Evolutionary conservation across 768 basidiomycete species (phyloP).

Genomic region (Termitomyces sp.): DNA sequence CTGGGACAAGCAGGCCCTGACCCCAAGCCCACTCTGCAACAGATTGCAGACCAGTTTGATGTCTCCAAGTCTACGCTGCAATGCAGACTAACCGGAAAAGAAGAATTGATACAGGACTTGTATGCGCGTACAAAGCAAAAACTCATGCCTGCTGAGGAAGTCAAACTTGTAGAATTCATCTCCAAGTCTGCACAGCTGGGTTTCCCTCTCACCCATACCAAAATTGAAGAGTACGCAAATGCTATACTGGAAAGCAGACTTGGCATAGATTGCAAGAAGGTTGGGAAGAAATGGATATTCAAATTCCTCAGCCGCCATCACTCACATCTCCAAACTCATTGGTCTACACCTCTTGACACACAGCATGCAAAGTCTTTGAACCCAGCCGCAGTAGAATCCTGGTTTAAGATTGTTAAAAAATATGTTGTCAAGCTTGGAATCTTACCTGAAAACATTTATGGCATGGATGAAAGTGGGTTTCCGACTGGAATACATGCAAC

Average conservation of each 20-base stretch:
- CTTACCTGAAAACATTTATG: conserved; percentile 23
- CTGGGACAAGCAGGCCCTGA: neutral
- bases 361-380: neutral
- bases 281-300: neutral
- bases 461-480: conserved; percentile 37
- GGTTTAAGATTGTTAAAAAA: neutral
- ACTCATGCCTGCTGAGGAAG: neutral
- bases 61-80: neutral
- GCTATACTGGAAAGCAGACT: neutral
- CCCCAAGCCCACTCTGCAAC: neutral
- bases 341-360: neutral
- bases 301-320: neutral
- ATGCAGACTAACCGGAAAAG: neutral
- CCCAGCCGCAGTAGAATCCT: neutral
- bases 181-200: neutral
- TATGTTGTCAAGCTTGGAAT: neutral
- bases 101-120: neutral
- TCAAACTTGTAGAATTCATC: neutral
- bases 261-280: neutral
- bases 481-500: conserved; percentile 9
- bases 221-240: neutral
- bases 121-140: neutral
- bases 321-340: neutral
- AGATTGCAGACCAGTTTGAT: neutral
- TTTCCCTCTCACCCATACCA: neutral